Evolutionary conservation across 1,284 basidiomycete species (phyloP), one percentile per base, ranked within the genome.

Genomic region (Puccinia hordei): DNA sequence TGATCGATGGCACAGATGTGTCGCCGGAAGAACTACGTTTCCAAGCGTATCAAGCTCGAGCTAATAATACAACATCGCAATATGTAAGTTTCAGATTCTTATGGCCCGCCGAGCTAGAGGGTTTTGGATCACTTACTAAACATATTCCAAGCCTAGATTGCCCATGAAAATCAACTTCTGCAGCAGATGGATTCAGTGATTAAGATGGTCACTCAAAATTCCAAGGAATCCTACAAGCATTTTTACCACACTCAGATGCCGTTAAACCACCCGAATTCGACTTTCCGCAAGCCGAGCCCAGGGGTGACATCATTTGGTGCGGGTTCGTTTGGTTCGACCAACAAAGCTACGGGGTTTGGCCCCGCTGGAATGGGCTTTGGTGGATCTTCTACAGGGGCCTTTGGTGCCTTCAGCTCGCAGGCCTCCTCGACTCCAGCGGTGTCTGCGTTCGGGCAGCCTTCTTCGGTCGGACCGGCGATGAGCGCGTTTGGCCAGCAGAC

Each of bases 21-120:
- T 79, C 77, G 13, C 77, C 77, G 8, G 77, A 79, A 66, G 77
- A 79, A 35, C 35, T 79, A 10, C 77, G 77, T 10, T 79, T 59
- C 33, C 65, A 79, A 69, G 77, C 77, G 13, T 79, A 79, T 38
- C 77, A 72, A 27, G 77, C 77, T 46, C 30, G 57, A 5, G 27
- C 68, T n/a, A 57, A 49, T 49, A 72, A 72, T 59, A 79, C 77
- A 51, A 72, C 68, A 38, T 38, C 77, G 2, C 77, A 79, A 72
- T 79, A 79, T 49, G 77, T 79, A 30, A 72, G 68, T 24, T 49
- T 10, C 15, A 1, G 9, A n/a, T n/a, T 13, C 24, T 17, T n/a
- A 33, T 33, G 61, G 38, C 38, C 38, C 6, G 12, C 38, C 38
- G n/a, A n/a, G n/a, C n/a, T n/a, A n/a, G n/a, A n/a, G n/a, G n/a